Evolutionary conservation across 495 filamentous ascomycete species (phyloP), one percentile per base, ranked within the genome.

Genomic region (Daldinia caldariorum): DNA sequence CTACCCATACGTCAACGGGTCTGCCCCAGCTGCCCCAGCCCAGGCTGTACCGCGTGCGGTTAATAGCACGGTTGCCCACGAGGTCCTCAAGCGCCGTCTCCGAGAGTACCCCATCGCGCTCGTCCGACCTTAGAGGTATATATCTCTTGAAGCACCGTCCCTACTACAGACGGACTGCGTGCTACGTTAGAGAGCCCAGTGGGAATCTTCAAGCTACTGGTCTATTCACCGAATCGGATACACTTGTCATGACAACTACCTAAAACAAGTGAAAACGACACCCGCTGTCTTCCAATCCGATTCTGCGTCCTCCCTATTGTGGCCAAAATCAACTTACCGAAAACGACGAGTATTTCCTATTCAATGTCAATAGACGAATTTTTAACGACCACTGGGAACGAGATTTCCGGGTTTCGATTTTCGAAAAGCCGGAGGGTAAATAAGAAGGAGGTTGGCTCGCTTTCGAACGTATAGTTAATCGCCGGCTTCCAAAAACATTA

Each of bases 51-150:
- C 51, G 18, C 39, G 56, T n/a, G 2, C 37, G 22, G 38, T 51
- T 32, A 74, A 64, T 71, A 58, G 10, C 60, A 64, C 71, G 6
- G 50, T 68, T 6, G n/a, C 56, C 0, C 22, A 47, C 31, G 58
- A 73, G 55, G 50, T 65, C 29, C 55, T 61, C 45, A 67, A 67
- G 55, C 74, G 74, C 47, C 66, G 64, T 9, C 69, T 76, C 5
- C 66, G 74, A 60, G 73, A 71, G 35, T 76, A 66, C 74, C 74
- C 74, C 49, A 74, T 76, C 39, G 55, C 63, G 14, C 74, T 76
- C 45, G 62, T 55, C 41, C 72, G 72, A 18, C 74, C 74, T 70
- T 76, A 76, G 60, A 50, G 20, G 60, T 0, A 22, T 47, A 20
- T 22, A 16, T 47, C 18, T 47, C 18, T 47, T 4, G 16, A 47